Conservation (phyloP, 257 asterid species). For the Handroanthus guayacan region DNA sequence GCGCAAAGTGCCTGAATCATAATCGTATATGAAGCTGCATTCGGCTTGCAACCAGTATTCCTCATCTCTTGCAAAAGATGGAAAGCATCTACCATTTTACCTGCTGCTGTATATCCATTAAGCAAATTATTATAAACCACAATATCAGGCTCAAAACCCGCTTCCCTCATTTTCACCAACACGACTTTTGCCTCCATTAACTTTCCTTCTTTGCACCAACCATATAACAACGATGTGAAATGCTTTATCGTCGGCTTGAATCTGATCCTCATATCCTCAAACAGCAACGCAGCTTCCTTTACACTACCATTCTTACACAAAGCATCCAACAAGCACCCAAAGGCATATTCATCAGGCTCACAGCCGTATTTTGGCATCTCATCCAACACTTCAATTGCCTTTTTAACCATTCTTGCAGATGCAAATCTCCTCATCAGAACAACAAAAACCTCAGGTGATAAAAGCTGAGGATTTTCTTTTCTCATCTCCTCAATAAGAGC, state of each 20-base stretch:
- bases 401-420: conserved; percentile 85
- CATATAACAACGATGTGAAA: conserved; percentile 79
- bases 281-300: conserved; percentile 84
- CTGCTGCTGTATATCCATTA: conserved; percentile 73
- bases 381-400: conserved; percentile 87
- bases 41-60: conserved; percentile 69
- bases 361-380: conserved; percentile 94
- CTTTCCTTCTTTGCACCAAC: conserved; percentile 97
- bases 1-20: conserved; percentile 87
- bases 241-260: conserved; percentile 80
- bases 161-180: conserved; percentile 86
- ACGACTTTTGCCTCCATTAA: conserved; percentile 84
- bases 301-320: conserved; percentile 89
- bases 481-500: conserved; percentile 96
- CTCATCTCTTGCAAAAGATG: conserved; percentile 85
- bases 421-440: conserved; percentile 95
- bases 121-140: conserved; percentile 92
- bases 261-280: conserved; percentile 80
- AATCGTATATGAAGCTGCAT: conserved; percentile 76
- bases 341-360: conserved; percentile 88
- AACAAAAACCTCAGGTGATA: conserved; percentile 77
- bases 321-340: conserved; percentile 92
- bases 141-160: conserved; percentile 87
- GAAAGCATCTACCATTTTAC: conserved; percentile 80
- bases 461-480: conserved; percentile 73